Evolutionary conservation across 345 rosid genomes (phyloP).

Genomic region (Hypericum androsaemum): DNA sequence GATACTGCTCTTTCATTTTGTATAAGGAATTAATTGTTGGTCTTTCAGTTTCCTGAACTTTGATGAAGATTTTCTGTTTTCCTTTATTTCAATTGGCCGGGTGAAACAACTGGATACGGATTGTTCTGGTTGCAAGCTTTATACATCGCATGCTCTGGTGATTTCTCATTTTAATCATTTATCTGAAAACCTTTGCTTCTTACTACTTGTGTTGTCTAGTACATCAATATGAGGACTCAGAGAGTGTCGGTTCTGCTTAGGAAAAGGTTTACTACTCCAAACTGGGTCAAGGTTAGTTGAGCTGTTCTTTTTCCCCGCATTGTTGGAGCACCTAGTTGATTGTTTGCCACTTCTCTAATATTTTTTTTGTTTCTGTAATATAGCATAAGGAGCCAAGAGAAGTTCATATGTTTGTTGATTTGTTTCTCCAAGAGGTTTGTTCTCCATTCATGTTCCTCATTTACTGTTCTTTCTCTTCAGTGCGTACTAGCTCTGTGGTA

Average conservation of each 20-base stretch:
- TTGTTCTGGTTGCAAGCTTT: too few species aligned
- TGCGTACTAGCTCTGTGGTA: not conserved
- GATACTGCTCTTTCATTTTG: too few species aligned
- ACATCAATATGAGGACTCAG: slow-evolving; percentile 67
- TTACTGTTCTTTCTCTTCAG: not conserved
- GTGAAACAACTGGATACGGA: too few species aligned
- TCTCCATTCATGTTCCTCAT: not conserved
- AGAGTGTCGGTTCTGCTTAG: slow-evolving; percentile 72
- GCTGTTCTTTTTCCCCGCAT: slow-evolving; percentile 9
- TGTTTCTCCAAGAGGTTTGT: slow-evolving; percentile 85
- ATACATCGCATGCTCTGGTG: too few species aligned
- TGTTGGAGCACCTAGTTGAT: slow-evolving; percentile 8
- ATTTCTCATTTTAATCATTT: too few species aligned
- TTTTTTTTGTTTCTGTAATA: slow-evolving; percentile 15
- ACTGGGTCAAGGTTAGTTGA: slow-evolving; percentile 83
- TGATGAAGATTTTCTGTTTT: too few species aligned
- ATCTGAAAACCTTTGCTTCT: not conserved
- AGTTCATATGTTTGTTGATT: slow-evolving; percentile 95
- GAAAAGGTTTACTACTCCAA: slow-evolving; percentile 90
- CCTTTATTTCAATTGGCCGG: too few species aligned
- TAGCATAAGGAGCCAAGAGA: slow-evolving; percentile 99
- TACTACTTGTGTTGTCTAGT: slow-evolving; percentile 36
- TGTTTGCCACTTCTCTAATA: slow-evolving; percentile 13
- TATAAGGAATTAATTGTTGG: too few species aligned
- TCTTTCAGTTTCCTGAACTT: too few species aligned